Conservation (phyloP, 495 filamentous ascomycete species). For the Aspergillus conjunctus region DNA sequence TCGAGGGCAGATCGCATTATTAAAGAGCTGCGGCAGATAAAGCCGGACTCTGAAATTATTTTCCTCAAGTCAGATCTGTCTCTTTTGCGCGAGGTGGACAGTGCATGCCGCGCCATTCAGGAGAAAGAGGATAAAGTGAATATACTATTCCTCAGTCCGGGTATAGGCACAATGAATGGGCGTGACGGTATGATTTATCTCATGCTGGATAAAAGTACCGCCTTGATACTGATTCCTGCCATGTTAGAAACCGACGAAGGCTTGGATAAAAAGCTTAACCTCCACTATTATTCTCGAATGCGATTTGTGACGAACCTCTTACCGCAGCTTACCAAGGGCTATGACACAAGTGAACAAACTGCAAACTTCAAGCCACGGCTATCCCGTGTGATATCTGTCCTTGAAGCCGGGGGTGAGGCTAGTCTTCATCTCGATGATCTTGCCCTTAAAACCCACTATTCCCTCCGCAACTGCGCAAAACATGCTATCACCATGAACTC, state of each 20-base stretch:
- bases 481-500: constrained; percentile 43
- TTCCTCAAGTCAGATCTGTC: constrained; percentile 5
- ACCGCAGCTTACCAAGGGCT: constrained; percentile 53
- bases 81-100: constrained; percentile 2
- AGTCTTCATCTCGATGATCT: constrained; percentile 48
- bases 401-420: constrained; percentile 53
- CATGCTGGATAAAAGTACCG: background rate
- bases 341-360: background rate
- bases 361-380: too few relatives aligned
- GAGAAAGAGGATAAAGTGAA: constrained; percentile 3
- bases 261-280: constrained; percentile 52
- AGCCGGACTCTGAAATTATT: background rate
- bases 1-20: background rate
- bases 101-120: constrained; percentile 7
- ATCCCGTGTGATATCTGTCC: constrained; percentile 50
- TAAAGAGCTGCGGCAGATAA: background rate
- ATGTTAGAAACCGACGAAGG: constrained; percentile 55
- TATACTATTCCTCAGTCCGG: constrained; percentile 7
- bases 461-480: constrained; percentile 33
- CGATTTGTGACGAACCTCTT: constrained; percentile 62
- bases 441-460: constrained; percentile 24
- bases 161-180: background rate
- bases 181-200: too few relatives aligned
- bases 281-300: constrained; percentile 61
- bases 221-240: background rate